Evolutionary conservation across 805 yeast species (phyloP).

Genomic region (Saccharomycopsis schoenii): DNA sequence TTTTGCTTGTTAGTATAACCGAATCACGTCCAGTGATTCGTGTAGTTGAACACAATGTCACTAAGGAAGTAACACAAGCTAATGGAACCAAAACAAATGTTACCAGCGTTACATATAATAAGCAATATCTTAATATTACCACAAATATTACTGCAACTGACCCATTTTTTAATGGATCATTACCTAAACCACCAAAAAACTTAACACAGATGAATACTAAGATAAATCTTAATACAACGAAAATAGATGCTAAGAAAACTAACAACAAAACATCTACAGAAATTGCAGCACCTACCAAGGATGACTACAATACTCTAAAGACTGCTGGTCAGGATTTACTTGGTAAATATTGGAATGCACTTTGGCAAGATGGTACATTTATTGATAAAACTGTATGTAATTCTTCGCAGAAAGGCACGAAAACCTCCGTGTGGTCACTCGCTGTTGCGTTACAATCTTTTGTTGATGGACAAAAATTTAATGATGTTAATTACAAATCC

Average conservation of each 20-base stretch:
- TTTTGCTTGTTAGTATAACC: background rate
- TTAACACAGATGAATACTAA: background rate
- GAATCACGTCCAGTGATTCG: background rate
- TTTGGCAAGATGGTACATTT: constrained; percentile 4
- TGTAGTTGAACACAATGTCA: background rate
- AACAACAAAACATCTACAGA: background rate
- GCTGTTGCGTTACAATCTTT: constrained; percentile 58
- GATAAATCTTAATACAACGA: background rate
- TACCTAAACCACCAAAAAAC: background rate
- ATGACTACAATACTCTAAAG: background rate
- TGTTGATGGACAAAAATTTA: constrained; percentile 44
- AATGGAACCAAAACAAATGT: background rate
- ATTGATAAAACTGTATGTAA: background rate
- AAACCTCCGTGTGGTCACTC: constrained; percentile 46
- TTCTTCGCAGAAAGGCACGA: background rate
- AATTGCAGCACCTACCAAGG: background rate
- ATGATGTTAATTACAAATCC: constrained; percentile 29
- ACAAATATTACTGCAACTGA: background rate
- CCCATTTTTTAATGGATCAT: background rate
- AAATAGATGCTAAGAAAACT: no score
- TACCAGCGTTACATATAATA: background rate
- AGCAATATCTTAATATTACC: background rate
- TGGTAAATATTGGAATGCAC: constrained; percentile 4
- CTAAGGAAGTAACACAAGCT: background rate
- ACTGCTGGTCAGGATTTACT: constrained; percentile 8